Base-by-base conservation (phyloP, 768 basidiomycete species). In the Mrakia blollopis region DNA sequence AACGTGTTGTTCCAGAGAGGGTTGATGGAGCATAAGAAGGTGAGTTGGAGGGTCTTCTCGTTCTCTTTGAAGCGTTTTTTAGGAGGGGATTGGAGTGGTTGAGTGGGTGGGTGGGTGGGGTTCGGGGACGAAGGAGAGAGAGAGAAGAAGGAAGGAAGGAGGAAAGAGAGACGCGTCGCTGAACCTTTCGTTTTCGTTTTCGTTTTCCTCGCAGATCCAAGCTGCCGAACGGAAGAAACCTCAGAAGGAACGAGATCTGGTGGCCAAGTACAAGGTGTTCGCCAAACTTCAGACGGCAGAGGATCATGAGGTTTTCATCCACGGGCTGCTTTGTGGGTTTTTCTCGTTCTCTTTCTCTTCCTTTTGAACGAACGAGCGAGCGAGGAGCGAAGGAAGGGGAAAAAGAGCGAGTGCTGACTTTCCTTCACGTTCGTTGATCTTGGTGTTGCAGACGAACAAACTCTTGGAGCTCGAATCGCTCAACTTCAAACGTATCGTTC, bases 1-100 rank as follows among this genome's bases (percentile, higher is more conserved):
- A 89, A 89, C 3, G 83, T 99, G 79, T 92, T 99, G 83, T 97
- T 93, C 80, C 92, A 98, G 80, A 86, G 96, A 60, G 93, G 93
- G 1, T 84, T 99, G 72, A 85, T 96, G 67, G 93, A 97, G 80
- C 93, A 96, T 82, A 98, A 95, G 84, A 94, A 94, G 89, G 95
- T 94, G 78, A 71, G 87, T 80, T 73, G 3, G n/a, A 30, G 61
- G 16, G 5, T 9, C 37, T 7, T n/a, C 23, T 60, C 57, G 57
- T n/a, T 5, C 57, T 25, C 57, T 14, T 60, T 8, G 14, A 7
- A 39, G 11, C 39, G 32, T 21, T 14, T 72, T 35, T 5, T 28
- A 30, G 11, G 52, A 60, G 6, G n/a, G 21, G 44, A 10, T 47
- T 47, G 9, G 44, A 47, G 39, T 47, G 44, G 44, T 47, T 47